A percentile compares a stretch with the other conserved stretches of the same genome.
phyloP scores from a whole-genome alignment of 176 grass and related monocot genomes.

The Lolium multiflorum region DNA sequence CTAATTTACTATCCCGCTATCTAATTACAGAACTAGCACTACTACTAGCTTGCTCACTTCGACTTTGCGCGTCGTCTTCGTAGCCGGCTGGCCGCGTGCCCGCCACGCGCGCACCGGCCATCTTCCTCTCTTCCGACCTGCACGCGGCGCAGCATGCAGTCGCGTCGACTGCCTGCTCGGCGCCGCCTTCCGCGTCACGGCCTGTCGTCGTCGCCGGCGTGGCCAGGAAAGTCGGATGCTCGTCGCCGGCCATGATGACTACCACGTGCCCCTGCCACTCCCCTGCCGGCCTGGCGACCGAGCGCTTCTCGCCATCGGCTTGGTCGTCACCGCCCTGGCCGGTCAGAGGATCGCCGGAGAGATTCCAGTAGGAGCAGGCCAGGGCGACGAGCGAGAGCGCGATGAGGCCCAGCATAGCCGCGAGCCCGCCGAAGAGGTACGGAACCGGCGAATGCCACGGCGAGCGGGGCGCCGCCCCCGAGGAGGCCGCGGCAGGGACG shows the following conservation, averaged over 20 bases:
- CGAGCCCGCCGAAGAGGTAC: conserved; percentile 83
- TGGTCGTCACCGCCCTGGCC: neutral
- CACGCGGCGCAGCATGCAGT: conserved; percentile 2
- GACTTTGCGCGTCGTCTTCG: conserved; percentile 1
- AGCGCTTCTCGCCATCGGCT: conserved; percentile 25
- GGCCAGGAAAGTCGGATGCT: conserved; percentile 66
- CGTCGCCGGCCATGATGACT: conserved; percentile 87
- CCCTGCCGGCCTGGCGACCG: neutral
- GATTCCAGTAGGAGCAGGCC: conserved; percentile 96
- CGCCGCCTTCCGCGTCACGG: neutral
- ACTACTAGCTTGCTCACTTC: conserved; percentile 23
- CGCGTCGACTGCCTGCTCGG: neutral
- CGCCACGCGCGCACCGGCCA: conserved; percentile 24
- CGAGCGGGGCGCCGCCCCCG: conserved; percentile 40
- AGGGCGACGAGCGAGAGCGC: conserved; percentile 79
- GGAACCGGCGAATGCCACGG: conserved; percentile 75
- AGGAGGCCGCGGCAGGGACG: conserved; percentile 22
- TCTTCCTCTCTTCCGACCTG: conserved; percentile 23
- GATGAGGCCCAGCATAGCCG: conserved; percentile 81
- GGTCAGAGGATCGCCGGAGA: conserved; percentile 49
- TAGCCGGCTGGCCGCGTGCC: neutral
- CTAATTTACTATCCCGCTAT: neutral
- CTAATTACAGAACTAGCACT: conserved; percentile 16
- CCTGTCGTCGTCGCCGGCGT: conserved; percentile 29
- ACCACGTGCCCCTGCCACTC: conserved; percentile 50